Percentiles rank a stretch among this genome's conserved stretches.
Conservation (phyloP, 2,329 filamentous ascomycete species). For the Exophiala xenobiotica region DNA sequence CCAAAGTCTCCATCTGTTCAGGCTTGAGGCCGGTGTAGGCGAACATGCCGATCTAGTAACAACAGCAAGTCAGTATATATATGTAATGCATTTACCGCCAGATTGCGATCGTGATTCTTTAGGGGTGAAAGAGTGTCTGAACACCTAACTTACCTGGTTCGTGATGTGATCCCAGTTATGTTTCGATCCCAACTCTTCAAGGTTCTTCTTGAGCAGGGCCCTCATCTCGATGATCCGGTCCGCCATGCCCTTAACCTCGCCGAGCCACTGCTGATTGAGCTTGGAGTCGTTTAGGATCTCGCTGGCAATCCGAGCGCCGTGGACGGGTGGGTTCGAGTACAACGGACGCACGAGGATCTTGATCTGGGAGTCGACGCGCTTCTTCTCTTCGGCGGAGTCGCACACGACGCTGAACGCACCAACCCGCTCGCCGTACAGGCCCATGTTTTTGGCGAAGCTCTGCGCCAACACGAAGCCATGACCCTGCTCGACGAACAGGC, state of each 20-base stretch:
- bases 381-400: constrained; percentile 83
- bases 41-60: constrained; percentile 86
- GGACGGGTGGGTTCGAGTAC: constrained; percentile 97
- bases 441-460: constrained; percentile 99
- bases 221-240: constrained; percentile 99
- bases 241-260: constrained; percentile 97
- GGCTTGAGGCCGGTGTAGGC: constrained; percentile 91
- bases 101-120: too few relatives aligned
- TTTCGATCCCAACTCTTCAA: constrained; percentile 91
- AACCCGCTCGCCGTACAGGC: constrained; percentile 96
- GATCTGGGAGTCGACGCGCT: constrained; percentile 93
- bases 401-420: constrained; percentile 94
- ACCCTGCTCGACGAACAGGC: constrained; percentile 89
- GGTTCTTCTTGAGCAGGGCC: constrained; percentile 86
- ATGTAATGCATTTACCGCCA: too few relatives aligned
- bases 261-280: constrained; percentile 91
- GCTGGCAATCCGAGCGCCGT: constrained; percentile 91
- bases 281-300: constrained; percentile 83
- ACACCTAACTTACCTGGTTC: constrained; percentile 66
- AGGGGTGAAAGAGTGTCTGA: too few relatives aligned
- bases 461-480: constrained; percentile 86
- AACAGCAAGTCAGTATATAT: not conserved
- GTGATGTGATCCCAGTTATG: constrained; percentile 99
- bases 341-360: constrained; percentile 96
- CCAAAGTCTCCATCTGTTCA: constrained; percentile 86